Conservation (phyloP, 495 filamentous ascomycete genomes). For the Pyronema domesticum region DNA sequence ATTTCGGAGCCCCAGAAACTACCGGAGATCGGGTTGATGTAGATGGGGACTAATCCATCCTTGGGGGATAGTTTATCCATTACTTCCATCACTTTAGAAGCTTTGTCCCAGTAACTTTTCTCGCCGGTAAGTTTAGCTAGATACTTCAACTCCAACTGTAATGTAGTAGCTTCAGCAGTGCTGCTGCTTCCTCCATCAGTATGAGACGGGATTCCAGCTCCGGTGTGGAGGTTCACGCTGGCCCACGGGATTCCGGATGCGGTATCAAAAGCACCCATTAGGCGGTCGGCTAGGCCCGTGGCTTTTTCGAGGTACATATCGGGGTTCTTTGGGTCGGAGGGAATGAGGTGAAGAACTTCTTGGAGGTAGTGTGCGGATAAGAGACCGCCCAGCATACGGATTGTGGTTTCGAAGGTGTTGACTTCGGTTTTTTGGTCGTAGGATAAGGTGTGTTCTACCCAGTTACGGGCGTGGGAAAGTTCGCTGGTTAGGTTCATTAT, state of each 20-base stretch:
- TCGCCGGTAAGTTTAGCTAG: constrained; percentile 89
- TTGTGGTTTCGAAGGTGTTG: constrained; percentile 95
- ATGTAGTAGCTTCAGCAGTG: constrained; percentile 75
- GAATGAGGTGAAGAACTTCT: constrained; percentile 18
- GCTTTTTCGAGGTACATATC: constrained; percentile 95
- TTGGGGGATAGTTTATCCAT: constrained; percentile 59
- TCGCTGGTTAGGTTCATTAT: constrained; percentile 91
- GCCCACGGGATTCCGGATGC: constrained; percentile 73
- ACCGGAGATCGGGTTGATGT: constrained; percentile 61
- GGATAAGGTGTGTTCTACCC: constrained; percentile 64
- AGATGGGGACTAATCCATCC: constrained; percentile 83
- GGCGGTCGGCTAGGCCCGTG: constrained; percentile 70
- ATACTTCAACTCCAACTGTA: constrained; percentile 97
- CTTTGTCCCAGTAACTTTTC: constrained; percentile 71
- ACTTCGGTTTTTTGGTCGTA: constrained; percentile 91
- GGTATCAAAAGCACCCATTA: constrained; percentile 77
- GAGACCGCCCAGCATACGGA: constrained; percentile 89
- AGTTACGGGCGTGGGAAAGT: constrained; percentile 69
- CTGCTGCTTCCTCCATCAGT: constrained; percentile 78
- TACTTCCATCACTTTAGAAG: constrained; percentile 78
- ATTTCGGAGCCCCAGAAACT: constrained; percentile 69
- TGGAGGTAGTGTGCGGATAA: constrained; percentile 90
- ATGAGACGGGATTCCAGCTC: constrained; percentile 57
- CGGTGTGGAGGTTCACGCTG: constrained; percentile 68
- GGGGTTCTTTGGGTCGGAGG: constrained; percentile 45